A percentile compares a stretch with the other conserved stretches of the same genome.
phyloP scores from a whole-genome alignment of 345 rosid genomes.

The Aethionema arabicum region DNA sequence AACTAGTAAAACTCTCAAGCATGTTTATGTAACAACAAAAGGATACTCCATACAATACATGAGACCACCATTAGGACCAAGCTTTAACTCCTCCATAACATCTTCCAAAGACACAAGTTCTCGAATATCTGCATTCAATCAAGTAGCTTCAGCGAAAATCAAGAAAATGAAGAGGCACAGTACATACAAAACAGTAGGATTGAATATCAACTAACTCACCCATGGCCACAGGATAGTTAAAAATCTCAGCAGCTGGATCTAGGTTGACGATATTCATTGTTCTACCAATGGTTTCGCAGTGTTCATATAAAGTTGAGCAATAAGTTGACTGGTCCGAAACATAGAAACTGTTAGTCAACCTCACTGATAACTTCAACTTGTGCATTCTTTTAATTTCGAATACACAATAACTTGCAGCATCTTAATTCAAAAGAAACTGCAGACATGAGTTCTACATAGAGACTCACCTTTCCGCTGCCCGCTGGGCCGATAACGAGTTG shows the following conservation, averaged over 20 bases:
- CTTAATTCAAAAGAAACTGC: neutral
- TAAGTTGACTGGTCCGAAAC: slow-evolving; percentile 68
- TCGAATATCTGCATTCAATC: slow-evolving; percentile 64
- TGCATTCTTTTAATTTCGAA: neutral
- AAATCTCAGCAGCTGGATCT: slow-evolving; percentile 92
- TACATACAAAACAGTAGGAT: neutral
- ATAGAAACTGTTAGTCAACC: neutral
- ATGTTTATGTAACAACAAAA: slow-evolving; percentile 16
- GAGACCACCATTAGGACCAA: slow-evolving; percentile 93
- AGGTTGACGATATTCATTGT: slow-evolving; percentile 72
- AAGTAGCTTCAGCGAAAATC: slow-evolving; percentile 6
- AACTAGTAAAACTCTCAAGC: neutral
- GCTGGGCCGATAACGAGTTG: slow-evolving; percentile 86
- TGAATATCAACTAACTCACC: slow-evolving; percentile 43
- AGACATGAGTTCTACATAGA: neutral
- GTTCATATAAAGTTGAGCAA: slow-evolving; percentile 70
- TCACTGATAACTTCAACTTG: neutral
- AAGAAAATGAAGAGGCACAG: neutral
- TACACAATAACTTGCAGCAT: neutral
- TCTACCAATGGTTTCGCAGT: slow-evolving; percentile 65
- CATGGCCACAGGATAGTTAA: slow-evolving; percentile 87
- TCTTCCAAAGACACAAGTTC: slow-evolving; percentile 85
- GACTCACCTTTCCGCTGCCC: slow-evolving; percentile 81
- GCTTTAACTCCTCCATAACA: slow-evolving; percentile 86
- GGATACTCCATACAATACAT: slow-evolving; percentile 99